These are phyloP conservation scores for Fomitopsis serialis DNA, from an alignment of 768 basidiomycete species.

Conservation along the genomic window DNA sequence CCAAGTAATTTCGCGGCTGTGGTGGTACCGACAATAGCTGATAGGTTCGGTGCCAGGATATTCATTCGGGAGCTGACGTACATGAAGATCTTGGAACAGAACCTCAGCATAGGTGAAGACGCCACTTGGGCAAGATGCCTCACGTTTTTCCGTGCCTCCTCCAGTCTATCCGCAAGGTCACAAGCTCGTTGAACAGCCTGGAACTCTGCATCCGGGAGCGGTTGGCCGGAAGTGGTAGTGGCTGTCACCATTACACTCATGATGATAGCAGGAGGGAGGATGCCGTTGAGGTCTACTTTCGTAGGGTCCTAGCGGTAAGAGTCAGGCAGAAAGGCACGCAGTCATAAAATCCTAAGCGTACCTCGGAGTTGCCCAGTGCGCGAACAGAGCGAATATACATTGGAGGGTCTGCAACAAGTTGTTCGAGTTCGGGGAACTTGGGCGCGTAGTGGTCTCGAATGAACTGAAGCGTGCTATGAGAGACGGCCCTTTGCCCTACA, in stretches of 20 bases:
- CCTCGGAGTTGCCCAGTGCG: constrained; percentile 79
- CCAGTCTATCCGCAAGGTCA: constrained; percentile 82
- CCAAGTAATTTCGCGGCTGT: constrained; percentile 98
- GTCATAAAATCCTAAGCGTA: constrained; percentile 21
- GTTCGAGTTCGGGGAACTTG: constrained; percentile 95
- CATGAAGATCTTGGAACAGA: constrained; percentile 76
- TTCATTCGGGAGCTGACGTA: constrained; percentile 99
- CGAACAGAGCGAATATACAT: constrained; percentile 93
- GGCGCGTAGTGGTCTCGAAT: constrained; percentile 95
- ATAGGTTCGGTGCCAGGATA: constrained; percentile 95
- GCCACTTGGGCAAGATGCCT: neutral
- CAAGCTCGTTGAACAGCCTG: constrained; percentile 78
- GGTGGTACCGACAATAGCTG: constrained; percentile 96
- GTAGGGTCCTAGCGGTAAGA: constrained; percentile 62
- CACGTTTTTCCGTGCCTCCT: constrained; percentile 87
- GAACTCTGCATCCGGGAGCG: constrained; percentile 70
- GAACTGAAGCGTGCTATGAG: constrained; percentile 49
- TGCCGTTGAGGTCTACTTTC: constrained; percentile 73
- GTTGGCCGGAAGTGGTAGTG: constrained; percentile 80
- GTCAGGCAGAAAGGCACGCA: neutral
- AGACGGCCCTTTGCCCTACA: constrained; percentile 9
- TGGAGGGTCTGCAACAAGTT: constrained; percentile 85
- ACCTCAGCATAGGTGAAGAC: neutral
- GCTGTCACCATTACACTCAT: constrained; percentile 97
- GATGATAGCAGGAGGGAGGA: constrained; percentile 84